A percentile compares a stretch with the other conserved stretches of the same genome.
Evolutionary conservation across 1,284 basidiomycete species (phyloP).

Genomic region (Kalmanozyma brasiliensis): DNA sequence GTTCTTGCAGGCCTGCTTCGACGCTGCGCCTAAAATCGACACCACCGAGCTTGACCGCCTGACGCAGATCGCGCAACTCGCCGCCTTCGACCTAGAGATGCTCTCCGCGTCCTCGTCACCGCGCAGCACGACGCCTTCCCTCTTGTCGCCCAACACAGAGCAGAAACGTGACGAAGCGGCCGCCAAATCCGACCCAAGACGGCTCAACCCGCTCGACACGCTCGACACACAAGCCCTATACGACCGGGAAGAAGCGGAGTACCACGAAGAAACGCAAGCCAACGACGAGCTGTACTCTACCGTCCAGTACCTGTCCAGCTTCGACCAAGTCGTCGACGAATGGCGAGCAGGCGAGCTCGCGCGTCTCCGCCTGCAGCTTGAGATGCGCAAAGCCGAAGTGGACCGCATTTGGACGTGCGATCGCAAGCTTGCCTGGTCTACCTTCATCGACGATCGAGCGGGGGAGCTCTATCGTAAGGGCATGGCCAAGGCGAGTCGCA

Average conservation of each 20-base stretch:
- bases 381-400: constrained; percentile 42
- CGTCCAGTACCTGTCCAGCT: constrained; percentile 32
- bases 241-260: constrained; percentile 30
- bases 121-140: constrained; percentile 8
- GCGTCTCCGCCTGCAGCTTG: constrained; percentile 34
- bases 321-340: constrained; percentile 42
- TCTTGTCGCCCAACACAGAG: constrained; percentile 8
- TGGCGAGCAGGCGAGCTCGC: constrained; percentile 41
- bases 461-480: constrained; percentile 22
- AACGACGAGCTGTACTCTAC: constrained; percentile 30
- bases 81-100: constrained; percentile 30
- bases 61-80: constrained; percentile 40
- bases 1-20: constrained; percentile 29
- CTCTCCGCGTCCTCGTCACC: constrained; percentile 10
- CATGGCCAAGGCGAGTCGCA: constrained; percentile 16
- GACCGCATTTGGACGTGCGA: constrained; percentile 46
- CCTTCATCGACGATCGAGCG: constrained; percentile 26
- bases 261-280: constrained; percentile 18
- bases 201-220: constrained; percentile 32
- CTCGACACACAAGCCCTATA: constrained; percentile 31
- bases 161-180: constrained; percentile 6
- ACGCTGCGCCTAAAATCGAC: constrained; percentile 24
- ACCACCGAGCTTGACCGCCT: constrained; percentile 43
- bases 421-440: constrained; percentile 42
- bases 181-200: constrained; percentile 17